Conservation (phyloP, 352 stramenopile genomes). For the Phytopythium delawarense region DNA sequence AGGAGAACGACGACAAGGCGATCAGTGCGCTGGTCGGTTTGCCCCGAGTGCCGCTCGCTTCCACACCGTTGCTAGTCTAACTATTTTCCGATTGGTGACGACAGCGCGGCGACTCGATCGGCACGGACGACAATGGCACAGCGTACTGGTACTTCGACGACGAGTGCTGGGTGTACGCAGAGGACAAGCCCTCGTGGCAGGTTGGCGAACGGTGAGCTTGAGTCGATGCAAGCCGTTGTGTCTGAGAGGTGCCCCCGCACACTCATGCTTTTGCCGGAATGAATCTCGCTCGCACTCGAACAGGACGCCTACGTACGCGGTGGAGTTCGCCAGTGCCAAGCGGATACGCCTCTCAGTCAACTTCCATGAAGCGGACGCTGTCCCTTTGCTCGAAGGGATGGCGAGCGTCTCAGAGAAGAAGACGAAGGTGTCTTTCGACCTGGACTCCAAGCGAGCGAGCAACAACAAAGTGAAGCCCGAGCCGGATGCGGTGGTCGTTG, state of each 20-base stretch:
- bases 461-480: background rate
- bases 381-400: background rate
- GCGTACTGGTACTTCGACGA: constrained; percentile 88
- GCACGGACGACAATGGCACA: constrained; percentile 65
- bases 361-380: constrained; percentile 28
- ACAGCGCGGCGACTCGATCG: constrained; percentile 62
- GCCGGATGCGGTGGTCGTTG: background rate
- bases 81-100: constrained; percentile 8
- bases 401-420: background rate
- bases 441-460: background rate
- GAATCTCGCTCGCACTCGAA: background rate
- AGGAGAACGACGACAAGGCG: constrained; percentile 56
- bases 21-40: constrained; percentile 56
- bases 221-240: background rate
- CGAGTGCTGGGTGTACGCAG: constrained; percentile 81
- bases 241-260: background rate
- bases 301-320: constrained; percentile 45
- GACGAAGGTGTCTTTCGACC: constrained; percentile 13
- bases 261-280: background rate
- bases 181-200: constrained; percentile 69
- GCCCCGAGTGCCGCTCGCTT: background rate
- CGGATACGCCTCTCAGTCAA: constrained; percentile 77
- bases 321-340: constrained; percentile 76
- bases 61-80: background rate
- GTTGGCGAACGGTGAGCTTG: constrained; percentile 25